These are phyloP conservation scores for Cyberlindnera subsufficiens DNA, from an alignment of 805 yeast species.

Conservation along the genomic window DNA sequence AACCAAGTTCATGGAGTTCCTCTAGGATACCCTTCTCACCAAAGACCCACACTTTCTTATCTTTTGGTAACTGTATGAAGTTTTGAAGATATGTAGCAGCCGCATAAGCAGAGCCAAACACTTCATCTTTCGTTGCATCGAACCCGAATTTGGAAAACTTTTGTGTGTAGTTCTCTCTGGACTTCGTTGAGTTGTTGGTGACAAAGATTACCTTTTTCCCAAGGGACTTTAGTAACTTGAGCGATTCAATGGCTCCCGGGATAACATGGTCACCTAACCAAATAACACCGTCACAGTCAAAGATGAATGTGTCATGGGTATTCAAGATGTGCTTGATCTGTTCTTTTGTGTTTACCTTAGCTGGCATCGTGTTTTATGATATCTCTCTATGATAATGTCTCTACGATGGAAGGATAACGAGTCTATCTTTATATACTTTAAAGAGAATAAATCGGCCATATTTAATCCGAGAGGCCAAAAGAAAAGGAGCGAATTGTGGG, in stretches of 20 bases:
- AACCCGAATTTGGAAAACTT: constrained; percentile 62
- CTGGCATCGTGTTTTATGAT: constrained; percentile 23
- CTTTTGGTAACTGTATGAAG: constrained; percentile 67
- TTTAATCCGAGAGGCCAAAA: background rate
- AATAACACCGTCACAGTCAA: constrained; percentile 96
- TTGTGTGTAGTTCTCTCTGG: constrained; percentile 66
- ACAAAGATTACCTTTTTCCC: constrained; percentile 80
- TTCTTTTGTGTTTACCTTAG: constrained; percentile 40
- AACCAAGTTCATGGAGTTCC: constrained; percentile 73
- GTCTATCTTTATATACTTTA: background rate
- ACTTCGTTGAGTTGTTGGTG: constrained; percentile 92
- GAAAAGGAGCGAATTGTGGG: background rate
- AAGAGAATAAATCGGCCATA: background rate
- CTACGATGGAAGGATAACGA: background rate
- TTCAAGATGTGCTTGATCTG: constrained; percentile 52
- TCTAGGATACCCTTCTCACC: constrained; percentile 85
- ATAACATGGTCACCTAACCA: constrained; percentile 85
- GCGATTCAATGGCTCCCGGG: constrained; percentile 74
- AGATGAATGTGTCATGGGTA: constrained; percentile 76
- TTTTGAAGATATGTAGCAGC: constrained; percentile 80
- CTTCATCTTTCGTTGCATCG: constrained; percentile 49
- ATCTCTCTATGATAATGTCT: background rate
- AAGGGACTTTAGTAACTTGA: constrained; percentile 44
- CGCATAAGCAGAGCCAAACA: constrained; percentile 90
- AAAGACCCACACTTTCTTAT: constrained; percentile 78